phyloP scores from a whole-genome alignment of 352 stramenopile genomes.

The Phytophthora podocarpi region DNA sequence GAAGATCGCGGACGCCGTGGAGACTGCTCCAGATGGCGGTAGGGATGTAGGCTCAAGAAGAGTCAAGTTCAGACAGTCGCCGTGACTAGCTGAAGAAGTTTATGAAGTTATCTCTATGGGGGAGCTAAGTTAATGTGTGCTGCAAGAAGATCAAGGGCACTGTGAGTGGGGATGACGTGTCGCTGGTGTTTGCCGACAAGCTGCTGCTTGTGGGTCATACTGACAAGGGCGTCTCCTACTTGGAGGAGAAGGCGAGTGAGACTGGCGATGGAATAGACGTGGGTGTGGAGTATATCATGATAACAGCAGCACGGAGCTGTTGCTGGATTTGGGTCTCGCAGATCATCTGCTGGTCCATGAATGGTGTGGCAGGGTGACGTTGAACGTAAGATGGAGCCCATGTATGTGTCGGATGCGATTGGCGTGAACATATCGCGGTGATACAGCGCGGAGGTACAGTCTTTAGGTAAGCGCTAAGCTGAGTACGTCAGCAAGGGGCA shows the following conservation, averaged over 20 bases:
- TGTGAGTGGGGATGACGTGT: constrained; percentile 26
- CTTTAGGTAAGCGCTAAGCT: constrained; percentile 40
- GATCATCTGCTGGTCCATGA: constrained; percentile 57
- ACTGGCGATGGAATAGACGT: constrained; percentile 1
- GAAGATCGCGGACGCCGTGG: constrained; percentile 50
- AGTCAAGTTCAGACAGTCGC: constrained; percentile 21
- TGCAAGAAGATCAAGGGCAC: constrained; percentile 73
- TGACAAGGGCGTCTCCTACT: constrained; percentile 42
- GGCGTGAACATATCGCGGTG: constrained; percentile 63
- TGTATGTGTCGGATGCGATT: constrained; percentile 76
- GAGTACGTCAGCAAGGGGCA: constrained; percentile 23
- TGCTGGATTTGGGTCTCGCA: constrained; percentile 61
- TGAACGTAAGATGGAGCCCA: constrained; percentile 73
- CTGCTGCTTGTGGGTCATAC: constrained; percentile 60
- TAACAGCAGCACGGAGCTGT: constrained; percentile 71
- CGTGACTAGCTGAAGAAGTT: constrained; percentile 49
- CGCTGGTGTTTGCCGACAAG: constrained; percentile 54
- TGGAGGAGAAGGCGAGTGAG: constrained; percentile 20
- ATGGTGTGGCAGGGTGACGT: constrained; percentile 54
- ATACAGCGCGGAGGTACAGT: constrained; percentile 48
- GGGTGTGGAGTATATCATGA: constrained; percentile 64
- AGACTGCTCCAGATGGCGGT: constrained; percentile 51
- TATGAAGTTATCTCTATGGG: constrained; percentile 71
- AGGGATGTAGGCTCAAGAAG: constrained; percentile 18
- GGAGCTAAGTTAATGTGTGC: constrained; percentile 71